phyloP scores from a whole-genome alignment of 495 filamentous ascomycete species.

The Chaetomium fimeti region DNA sequence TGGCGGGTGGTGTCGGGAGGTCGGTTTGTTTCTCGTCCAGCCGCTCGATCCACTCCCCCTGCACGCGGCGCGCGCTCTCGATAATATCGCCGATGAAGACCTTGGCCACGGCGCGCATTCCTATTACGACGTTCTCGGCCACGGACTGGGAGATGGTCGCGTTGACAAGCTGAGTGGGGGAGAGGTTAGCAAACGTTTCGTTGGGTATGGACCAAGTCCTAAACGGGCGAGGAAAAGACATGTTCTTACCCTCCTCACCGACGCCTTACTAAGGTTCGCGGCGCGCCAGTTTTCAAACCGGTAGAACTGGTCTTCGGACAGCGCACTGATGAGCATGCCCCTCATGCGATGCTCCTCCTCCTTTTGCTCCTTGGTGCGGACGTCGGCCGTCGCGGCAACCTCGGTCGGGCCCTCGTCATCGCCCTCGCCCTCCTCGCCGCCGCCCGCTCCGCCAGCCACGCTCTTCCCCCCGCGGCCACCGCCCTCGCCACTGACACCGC shows the following conservation, averaged over 20 bases:
- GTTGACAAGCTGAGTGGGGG: constrained; percentile 69
- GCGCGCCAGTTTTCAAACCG: constrained; percentile 74
- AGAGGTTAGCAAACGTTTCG: constrained; percentile 26
- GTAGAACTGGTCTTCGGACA: constrained; percentile 64
- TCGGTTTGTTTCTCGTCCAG: constrained; percentile 51
- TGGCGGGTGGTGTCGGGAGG: constrained; percentile 36
- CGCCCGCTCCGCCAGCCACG: constrained; percentile 28
- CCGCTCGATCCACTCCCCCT: constrained; percentile 69
- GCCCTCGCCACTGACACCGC: constrained; percentile 44
- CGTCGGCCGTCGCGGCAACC: constrained; percentile 61
- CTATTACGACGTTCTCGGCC: constrained; percentile 70
- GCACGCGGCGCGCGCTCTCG: constrained; percentile 74
- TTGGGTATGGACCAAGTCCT: background rate
- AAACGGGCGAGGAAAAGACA: background rate
- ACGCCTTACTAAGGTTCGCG: constrained; percentile 55
- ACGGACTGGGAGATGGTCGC: constrained; percentile 87
- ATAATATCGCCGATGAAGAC: constrained; percentile 81
- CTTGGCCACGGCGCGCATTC: constrained; percentile 78
- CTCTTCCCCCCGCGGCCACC: constrained; percentile 38
- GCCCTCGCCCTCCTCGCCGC: constrained; percentile 55
- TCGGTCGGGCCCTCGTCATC: constrained; percentile 66
- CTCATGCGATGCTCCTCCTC: constrained; percentile 64
- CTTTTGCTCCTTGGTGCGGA: constrained; percentile 63
- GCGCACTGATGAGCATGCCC: constrained; percentile 63
- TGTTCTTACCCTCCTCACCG: constrained; percentile 43